Base-by-base conservation (phyloP, 2,329 filamentous ascomycete genomes). In the Lanzia echinophila region DNA sequence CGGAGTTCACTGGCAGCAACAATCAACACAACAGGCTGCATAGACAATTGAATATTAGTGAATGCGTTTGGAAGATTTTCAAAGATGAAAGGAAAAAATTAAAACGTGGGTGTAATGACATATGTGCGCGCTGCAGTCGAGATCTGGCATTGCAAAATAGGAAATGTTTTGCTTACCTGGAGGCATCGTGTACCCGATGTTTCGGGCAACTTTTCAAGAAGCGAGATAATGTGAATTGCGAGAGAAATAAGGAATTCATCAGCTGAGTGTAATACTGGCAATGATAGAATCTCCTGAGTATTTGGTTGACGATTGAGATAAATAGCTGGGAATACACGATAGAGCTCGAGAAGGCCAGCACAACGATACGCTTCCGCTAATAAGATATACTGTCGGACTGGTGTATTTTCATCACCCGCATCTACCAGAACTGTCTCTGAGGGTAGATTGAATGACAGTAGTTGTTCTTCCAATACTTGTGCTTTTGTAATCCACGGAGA, bases 321-420 rank as follows among this genome's bases (percentile, higher is more conserved):
- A 20, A 63, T 57, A 0, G 58, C 53, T 12, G 63, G 63, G 15
- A 66, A 65, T 2, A 66, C 47, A 1, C 63, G 56, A 43, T 66
- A 65, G 12, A 66, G 58, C 47, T 64, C 57, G 2, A 66, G 51
- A 1, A 65, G 55, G 2, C 61, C 64, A 8, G 62, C 60, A 20
- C 60, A 63, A 20, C 62, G 58, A 48, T 63, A 66, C 12, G 58
- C 56, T 57, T 66, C 64, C n/a, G 63, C 63, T 2, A 65, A 59
- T 3, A 61, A 41, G n/a, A 65, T 58, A 24, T 66, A 66, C 46
- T 66, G 64, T 17, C 65, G 55, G 2, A 66, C 62, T 2, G 64
- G 64, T 0, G 63, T 66, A 33, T 65, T 65, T 22, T 62, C 58
- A 41, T 66, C 64, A 7, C 64, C 64, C 6, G 64, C 59, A 55